Percentiles rank a stretch among this genome's conserved stretches.
Evolutionary conservation across 768 basidiomycete species (phyloP).

Genomic region (Boletus bicolor): DNA sequence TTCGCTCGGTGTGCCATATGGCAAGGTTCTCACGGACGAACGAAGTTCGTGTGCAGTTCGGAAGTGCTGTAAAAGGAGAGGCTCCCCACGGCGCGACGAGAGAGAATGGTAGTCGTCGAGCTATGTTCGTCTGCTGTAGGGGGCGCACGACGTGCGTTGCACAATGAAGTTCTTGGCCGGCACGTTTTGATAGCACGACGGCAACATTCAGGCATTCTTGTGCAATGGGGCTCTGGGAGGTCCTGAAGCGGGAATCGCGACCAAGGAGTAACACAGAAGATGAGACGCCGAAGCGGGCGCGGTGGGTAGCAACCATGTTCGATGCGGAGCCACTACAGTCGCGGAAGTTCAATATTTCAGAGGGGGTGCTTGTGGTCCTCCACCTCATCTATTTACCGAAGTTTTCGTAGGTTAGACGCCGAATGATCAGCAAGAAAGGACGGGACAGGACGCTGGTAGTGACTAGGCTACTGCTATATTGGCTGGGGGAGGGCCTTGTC

Average conservation of each 20-base stretch:
- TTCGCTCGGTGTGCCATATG: not conserved
- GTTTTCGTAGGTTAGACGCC: not conserved
- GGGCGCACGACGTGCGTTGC: conserved; percentile 2
- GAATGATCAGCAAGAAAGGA: conserved; percentile 6
- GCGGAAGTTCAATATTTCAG: not conserved
- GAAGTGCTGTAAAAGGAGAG: not conserved
- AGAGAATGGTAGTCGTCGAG: conserved; percentile 9
- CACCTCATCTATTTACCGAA: conserved; percentile 2
- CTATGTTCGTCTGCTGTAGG: not conserved
- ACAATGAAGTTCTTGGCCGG: conserved; percentile 4
- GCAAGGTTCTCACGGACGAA: conserved; percentile 13
- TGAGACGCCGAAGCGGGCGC: conserved; percentile 15
- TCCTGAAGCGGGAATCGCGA: conserved; percentile 4
- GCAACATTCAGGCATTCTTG: conserved; percentile 1
- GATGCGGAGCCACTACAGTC: conserved; percentile 15
- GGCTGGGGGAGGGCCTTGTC: not conserved
- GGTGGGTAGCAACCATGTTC: conserved; percentile 16
- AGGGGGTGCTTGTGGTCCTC: not conserved
- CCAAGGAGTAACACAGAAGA: conserved; percentile 7
- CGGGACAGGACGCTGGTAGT: not conserved
- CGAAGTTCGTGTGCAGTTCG: not conserved
- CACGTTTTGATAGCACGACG: conserved; percentile 20
- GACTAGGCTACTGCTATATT: not conserved
- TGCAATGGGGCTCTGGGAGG: conserved; percentile 7
- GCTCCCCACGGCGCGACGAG: conserved; percentile 3